Evolutionary conservation across 2,329 filamentous ascomycete genomes (phyloP).

Genomic region (Didymella pomorum): DNA sequence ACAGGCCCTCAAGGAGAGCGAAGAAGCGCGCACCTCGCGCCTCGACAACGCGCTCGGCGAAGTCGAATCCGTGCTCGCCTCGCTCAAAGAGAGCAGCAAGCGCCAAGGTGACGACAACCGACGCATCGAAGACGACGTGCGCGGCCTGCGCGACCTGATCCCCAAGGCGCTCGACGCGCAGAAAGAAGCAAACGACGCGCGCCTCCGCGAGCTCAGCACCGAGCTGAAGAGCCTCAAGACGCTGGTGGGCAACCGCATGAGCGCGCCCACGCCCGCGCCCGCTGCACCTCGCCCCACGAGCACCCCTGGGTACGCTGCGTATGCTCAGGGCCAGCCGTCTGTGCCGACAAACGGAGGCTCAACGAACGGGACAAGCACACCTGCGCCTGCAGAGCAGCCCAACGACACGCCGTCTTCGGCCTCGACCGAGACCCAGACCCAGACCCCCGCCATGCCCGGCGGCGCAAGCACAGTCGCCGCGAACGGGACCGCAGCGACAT

Average conservation of each 20-base stretch:
- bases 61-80: slow-evolving; percentile 81
- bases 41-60: slow-evolving; percentile 83
- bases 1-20: slow-evolving; percentile 82
- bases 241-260: slow-evolving; percentile 72
- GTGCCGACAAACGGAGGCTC: slow-evolving; percentile 30
- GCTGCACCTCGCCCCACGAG: slow-evolving; percentile 36
- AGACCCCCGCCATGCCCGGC: slow-evolving; percentile 26
- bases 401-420: slow-evolving; percentile 17
- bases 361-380: slow-evolving; percentile 36
- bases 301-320: slow-evolving; percentile 35
- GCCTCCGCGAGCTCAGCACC: slow-evolving; percentile 82
- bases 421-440: slow-evolving; percentile 32
- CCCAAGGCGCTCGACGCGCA: slow-evolving; percentile 89
- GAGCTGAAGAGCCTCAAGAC: slow-evolving; percentile 95
- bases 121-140: slow-evolving; percentile 85
- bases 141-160: slow-evolving; percentile 81
- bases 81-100: slow-evolving; percentile 81
- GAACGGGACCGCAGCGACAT: slow-evolving; percentile 15
- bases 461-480: slow-evolving; percentile 17
- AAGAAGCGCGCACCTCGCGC: slow-evolving; percentile 82
- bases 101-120: slow-evolving; percentile 88
- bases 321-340: slow-evolving; percentile 24
- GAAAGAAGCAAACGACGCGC: slow-evolving; percentile 80
- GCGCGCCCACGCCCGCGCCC: slow-evolving; percentile 36
- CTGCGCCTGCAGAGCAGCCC: slow-evolving; percentile 32